A percentile compares a stretch with the other conserved stretches of the same genome.
Conservation (phyloP, 2,329 filamentous ascomycete species). For the Colletotrichum navitas region DNA sequence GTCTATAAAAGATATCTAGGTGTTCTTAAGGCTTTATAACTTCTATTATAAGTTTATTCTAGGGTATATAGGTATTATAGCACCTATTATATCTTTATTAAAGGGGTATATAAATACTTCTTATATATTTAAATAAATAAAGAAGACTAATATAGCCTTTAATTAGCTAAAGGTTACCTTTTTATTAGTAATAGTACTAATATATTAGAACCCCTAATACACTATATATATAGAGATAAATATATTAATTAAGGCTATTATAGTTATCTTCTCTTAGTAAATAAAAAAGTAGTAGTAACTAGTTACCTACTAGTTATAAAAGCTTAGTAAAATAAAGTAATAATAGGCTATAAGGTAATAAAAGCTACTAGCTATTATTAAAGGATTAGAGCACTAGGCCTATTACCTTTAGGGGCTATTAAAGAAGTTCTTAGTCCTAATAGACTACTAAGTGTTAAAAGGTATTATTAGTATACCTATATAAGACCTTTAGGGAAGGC, state of each 20-base stretch:
- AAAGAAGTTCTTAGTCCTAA: too few relatives aligned
- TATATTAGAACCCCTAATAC: too few relatives aligned
- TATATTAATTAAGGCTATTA: background rate
- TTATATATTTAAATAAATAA: background rate
- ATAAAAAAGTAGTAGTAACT: background rate
- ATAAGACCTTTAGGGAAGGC: too few relatives aligned
- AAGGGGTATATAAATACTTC: background rate
- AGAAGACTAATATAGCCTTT: too few relatives aligned
- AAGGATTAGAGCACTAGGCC: background rate
- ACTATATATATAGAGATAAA: background rate
- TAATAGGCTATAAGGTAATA: background rate
- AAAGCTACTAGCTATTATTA: background rate
- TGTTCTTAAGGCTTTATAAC: background rate
- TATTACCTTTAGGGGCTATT: too few relatives aligned
- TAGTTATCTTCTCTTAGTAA: rapidly evolving
- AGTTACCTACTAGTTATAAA: background rate
- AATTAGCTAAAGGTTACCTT: too few relatives aligned
- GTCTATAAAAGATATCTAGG: background rate
- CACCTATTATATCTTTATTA: rapidly evolving
- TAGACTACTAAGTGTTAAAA: too few relatives aligned
- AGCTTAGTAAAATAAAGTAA: background rate
- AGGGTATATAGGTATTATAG: background rate
- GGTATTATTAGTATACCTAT: too few relatives aligned
- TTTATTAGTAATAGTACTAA: too few relatives aligned
- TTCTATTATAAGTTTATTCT: background rate